These are phyloP conservation scores for Coniochaeta ligniaria DNA, from an alignment of 2,329 filamentous ascomycete species.

Conservation along the genomic window DNA sequence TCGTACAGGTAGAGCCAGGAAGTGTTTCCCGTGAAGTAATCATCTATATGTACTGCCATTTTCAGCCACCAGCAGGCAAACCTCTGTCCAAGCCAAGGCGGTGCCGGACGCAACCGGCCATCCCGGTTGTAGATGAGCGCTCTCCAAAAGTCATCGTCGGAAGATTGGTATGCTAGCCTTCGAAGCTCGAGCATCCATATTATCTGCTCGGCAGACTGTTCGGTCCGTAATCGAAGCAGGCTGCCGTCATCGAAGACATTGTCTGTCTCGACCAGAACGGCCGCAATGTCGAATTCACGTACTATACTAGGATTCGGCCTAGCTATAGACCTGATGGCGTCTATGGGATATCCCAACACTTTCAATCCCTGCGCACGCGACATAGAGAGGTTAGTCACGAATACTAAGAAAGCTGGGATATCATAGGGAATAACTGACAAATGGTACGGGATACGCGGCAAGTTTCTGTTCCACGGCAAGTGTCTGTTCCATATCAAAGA, in stretches of 20 bases:
- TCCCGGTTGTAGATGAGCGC: background rate
- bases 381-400: too few species aligned
- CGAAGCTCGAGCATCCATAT: background rate
- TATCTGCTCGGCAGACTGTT: background rate
- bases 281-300: background rate
- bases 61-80: background rate
- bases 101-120: background rate
- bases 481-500: too few species aligned
- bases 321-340: background rate
- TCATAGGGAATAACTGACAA: too few species aligned
- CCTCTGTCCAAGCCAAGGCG: background rate
- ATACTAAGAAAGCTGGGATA: too few species aligned
- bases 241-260: background rate
- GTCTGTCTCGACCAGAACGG: background rate
- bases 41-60: background rate
- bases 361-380: too few species aligned
- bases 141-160: background rate
- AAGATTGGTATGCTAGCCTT: background rate
- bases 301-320: background rate
- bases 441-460: too few species aligned
- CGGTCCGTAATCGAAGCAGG: background rate
- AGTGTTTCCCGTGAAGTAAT: background rate
- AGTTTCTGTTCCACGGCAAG: too few species aligned
- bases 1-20: too few species aligned
- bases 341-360: background rate